Percentiles rank a stretch among this genome's conserved stretches.
Evolutionary conservation across 139 green algal genomes (phyloP).

Genomic region (Auxenochlorella pyrenoidosa): DNA sequence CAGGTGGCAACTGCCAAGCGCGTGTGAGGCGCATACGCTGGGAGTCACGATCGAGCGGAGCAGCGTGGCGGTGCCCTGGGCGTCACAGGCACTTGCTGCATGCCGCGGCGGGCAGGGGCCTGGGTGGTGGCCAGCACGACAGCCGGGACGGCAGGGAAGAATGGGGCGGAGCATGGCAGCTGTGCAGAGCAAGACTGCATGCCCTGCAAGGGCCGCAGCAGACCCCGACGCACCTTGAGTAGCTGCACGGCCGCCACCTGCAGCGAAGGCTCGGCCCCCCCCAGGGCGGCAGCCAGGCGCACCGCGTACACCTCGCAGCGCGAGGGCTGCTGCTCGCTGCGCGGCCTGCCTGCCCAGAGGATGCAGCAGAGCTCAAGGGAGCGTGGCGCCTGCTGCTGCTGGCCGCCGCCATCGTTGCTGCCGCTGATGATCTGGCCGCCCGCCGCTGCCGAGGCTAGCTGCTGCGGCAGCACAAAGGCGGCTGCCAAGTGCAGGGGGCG

Average conservation of each 20-base stretch:
- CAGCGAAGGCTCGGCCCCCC: background rate
- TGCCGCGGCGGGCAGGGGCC: no score
- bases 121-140: background rate
- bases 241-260: conserved; percentile 38
- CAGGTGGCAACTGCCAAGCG: no score
- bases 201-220: background rate
- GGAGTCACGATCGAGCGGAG: no score
- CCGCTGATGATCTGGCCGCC: background rate
- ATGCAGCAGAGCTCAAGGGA: conserved; percentile 31
- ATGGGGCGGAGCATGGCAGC: background rate
- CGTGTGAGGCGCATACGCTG: background rate
- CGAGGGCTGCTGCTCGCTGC: conserved; percentile 22
- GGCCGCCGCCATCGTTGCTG: background rate
- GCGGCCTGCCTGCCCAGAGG: conserved; percentile 38
- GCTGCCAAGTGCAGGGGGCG: conserved; percentile 53
- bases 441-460: background rate
- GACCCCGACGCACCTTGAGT: conserved; percentile 35
- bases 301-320: conserved; percentile 51
- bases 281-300: background rate
- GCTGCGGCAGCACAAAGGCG: conserved; percentile 23
- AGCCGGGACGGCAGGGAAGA: no score
- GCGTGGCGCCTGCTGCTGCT: conserved; percentile 10
- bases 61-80: no score
- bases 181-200: background rate
- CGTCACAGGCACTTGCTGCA: background rate